Conservation (phyloP, 2,329 filamentous ascomycete genomes). For the Anthostomella pinea region DNA sequence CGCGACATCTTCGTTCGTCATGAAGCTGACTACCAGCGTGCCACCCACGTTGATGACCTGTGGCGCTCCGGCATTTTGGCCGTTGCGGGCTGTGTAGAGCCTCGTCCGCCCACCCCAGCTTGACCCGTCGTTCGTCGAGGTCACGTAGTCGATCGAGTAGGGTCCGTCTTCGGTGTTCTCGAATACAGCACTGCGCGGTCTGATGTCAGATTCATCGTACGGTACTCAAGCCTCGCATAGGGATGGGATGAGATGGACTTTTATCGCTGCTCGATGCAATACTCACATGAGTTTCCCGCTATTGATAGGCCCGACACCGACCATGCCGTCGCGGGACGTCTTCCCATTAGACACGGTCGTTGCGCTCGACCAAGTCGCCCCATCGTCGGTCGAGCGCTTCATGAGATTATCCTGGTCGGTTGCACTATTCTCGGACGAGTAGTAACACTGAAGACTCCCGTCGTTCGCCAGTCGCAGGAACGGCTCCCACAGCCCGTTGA, state of each 20-base stretch:
- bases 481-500: conserved; percentile 45
- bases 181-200: conserved; percentile 42
- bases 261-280: not conserved
- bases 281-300: conserved; percentile 34
- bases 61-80: conserved; percentile 39
- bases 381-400: conserved; percentile 37
- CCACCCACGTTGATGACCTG: conserved; percentile 41
- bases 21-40: conserved; percentile 41
- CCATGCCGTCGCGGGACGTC: conserved; percentile 43
- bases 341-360: conserved; percentile 35
- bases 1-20: conserved; percentile 41
- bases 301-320: conserved; percentile 37
- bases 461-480: conserved; percentile 39
- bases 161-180: conserved; percentile 35
- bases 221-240: no score
- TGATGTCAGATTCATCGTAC: no score
- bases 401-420: conserved; percentile 42
- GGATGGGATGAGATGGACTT: no score
- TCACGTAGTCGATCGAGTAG: conserved; percentile 38
- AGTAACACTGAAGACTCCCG: conserved; percentile 42
- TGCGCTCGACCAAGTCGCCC: conserved; percentile 27
- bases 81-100: conserved; percentile 36
- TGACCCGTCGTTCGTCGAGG: conserved; percentile 39
- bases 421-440: conserved; percentile 38
- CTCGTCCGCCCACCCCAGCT: conserved; percentile 37